Evolutionary conservation across 73 alveolate species (phyloP).

Genomic region (Diophrys appendiculata): DNA sequence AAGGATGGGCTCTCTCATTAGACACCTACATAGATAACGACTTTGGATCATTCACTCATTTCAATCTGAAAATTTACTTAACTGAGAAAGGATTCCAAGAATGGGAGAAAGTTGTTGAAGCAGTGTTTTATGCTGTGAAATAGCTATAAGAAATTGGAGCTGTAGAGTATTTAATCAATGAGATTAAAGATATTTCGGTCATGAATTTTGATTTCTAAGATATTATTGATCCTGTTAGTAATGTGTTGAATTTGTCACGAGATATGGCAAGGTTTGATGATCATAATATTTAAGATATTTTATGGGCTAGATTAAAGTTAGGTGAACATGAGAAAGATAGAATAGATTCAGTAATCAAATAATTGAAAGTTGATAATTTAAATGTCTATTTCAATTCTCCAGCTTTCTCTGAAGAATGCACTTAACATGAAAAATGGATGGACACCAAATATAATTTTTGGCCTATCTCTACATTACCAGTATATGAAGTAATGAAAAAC

Average conservation of each 20-base stretch:
- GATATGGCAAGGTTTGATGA: constrained; percentile 31
- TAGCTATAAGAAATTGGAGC: constrained; percentile 30
- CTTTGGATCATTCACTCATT: constrained; percentile 45
- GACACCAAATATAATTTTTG: background rate
- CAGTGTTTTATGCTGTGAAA: constrained; percentile 64
- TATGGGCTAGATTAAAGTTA: constrained; percentile 56
- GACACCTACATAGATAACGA: constrained; percentile 63
- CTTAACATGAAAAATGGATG: background rate
- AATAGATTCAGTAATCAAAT: background rate
- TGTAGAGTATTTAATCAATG: constrained; percentile 67
- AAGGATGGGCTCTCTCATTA: constrained; percentile 79
- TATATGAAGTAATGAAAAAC: constrained; percentile 43
- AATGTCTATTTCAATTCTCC: background rate
- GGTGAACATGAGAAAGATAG: constrained; percentile 67
- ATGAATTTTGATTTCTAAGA: constrained; percentile 67
- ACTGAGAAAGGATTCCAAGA: constrained; percentile 88
- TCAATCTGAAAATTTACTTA: constrained; percentile 69
- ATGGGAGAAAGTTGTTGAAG: constrained; percentile 74
- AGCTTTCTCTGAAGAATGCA: background rate
- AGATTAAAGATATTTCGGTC: constrained; percentile 44
- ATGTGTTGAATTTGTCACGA: constrained; percentile 7
- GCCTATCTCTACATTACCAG: constrained; percentile 8
- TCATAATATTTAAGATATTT: constrained; percentile 53
- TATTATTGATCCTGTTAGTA: constrained; percentile 26
- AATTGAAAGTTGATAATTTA: constrained; percentile 2